These are phyloP conservation scores for Eustoma russellianum DNA, from an alignment of 257 asterid species.

Conservation along the genomic window DNA sequence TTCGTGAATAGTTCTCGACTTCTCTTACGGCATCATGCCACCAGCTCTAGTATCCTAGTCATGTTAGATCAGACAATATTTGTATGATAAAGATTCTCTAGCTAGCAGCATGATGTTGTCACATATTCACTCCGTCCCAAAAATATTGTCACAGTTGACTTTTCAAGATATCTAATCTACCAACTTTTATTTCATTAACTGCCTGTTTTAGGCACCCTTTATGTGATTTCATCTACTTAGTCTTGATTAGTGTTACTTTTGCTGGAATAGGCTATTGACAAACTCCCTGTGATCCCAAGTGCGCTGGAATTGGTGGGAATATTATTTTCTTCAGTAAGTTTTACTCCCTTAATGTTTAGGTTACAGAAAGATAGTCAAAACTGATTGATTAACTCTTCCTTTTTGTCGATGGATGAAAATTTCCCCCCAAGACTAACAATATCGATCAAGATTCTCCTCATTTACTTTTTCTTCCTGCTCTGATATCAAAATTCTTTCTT, in stretches of 20 bases:
- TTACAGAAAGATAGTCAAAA: background rate
- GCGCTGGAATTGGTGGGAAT: constrained; percentile 69
- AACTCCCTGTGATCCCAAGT: constrained; percentile 63
- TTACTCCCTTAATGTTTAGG: constrained; percentile 2
- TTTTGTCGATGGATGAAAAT: background rate
- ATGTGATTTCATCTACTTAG: constrained; percentile 11
- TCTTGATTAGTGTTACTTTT: no score
- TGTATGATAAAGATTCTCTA: background rate
- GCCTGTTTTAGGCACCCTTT: constrained; percentile 3
- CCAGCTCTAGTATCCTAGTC: no score
- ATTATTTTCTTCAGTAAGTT: constrained; percentile 70
- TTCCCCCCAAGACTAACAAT: background rate
- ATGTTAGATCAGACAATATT: no score
- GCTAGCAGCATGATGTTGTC: no score
- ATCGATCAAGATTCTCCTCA: background rate
- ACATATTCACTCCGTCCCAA: no score
- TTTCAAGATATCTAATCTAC: no score
- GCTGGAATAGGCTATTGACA: constrained; percentile 57
- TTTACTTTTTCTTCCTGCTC: constrained; percentile 5
- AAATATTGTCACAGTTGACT: no score
- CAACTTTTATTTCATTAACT: background rate
- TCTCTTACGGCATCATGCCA: no score
- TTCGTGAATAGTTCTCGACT: no score
- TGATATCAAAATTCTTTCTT: constrained; percentile 15
- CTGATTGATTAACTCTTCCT: background rate